A percentile compares a stretch with the other conserved stretches of the same genome.
phyloP scores from a whole-genome alignment of 805 yeast genomes.

The Trichomonascus vanleenenianus region DNA sequence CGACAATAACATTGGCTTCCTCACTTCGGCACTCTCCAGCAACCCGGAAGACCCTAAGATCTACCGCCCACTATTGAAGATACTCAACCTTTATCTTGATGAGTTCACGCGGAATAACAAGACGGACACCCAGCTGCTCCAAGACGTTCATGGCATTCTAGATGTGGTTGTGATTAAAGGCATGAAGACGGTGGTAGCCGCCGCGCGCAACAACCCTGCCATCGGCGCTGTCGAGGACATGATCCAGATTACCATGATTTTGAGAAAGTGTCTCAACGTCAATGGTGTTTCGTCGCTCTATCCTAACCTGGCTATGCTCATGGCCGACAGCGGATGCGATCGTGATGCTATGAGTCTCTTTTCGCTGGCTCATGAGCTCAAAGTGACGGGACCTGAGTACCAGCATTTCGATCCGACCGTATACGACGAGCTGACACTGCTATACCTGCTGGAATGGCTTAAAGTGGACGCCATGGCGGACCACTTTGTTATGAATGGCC shows the following conservation, averaged over 20 bases:
- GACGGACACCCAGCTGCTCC: slow-evolving; percentile 15
- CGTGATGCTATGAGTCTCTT: slow-evolving; percentile 56
- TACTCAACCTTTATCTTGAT: slow-evolving; percentile 16
- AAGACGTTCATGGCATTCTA: slow-evolving; percentile 37
- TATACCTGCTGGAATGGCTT: slow-evolving; percentile 62
- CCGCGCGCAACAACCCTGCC: slow-evolving; percentile 48
- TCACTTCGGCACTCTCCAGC: slow-evolving; percentile 30
- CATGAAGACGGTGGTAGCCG: slow-evolving; percentile 47
- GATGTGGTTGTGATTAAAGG: slow-evolving; percentile 60
- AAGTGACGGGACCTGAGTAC: slow-evolving; percentile 36
- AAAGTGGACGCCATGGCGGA: slow-evolving; percentile 57
- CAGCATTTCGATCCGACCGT: slow-evolving; percentile 39
- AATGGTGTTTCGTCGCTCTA: slow-evolving; percentile 16
- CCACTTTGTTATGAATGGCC: slow-evolving; percentile 52
- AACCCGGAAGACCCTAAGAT: slow-evolving; percentile 19
- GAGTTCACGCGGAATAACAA: slow-evolving; percentile 10
- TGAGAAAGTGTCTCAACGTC: slow-evolving; percentile 45
- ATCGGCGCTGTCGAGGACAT: slow-evolving; percentile 56
- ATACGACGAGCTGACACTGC: slow-evolving; percentile 63
- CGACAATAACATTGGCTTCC: slow-evolving; percentile 29
- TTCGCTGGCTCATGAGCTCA: slow-evolving; percentile 56
- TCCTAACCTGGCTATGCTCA: slow-evolving; percentile 41
- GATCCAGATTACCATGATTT: slow-evolving; percentile 52
- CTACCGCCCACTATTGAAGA: slow-evolving; percentile 24
- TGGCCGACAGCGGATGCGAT: slow-evolving; percentile 53